Conservation (phyloP, 2,329 filamentous ascomycete species). For the Sordariomycetes sp. region DNA sequence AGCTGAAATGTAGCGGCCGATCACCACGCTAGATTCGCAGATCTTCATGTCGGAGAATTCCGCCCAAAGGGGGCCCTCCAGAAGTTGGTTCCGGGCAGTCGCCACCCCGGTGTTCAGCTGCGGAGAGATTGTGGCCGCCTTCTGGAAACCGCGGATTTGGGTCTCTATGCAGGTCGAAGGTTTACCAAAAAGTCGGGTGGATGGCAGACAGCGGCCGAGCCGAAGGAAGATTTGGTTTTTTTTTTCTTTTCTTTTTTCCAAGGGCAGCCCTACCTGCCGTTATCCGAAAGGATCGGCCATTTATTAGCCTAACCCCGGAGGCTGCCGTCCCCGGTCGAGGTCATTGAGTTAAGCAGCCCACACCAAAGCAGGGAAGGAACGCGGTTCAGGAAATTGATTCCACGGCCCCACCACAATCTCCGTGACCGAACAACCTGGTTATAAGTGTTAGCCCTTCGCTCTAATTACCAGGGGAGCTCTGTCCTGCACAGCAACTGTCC, state of each 20-base stretch:
- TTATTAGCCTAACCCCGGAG: background rate
- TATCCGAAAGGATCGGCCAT: background rate
- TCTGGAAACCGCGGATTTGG: background rate
- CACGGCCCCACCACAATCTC: background rate
- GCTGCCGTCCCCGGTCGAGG: background rate
- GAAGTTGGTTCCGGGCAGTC: background rate
- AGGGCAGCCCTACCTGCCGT: background rate
- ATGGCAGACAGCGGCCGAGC: background rate
- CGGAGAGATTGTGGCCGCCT: background rate
- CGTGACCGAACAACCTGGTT: background rate
- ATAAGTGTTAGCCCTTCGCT: background rate
- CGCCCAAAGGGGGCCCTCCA: background rate
- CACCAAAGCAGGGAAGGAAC: background rate
- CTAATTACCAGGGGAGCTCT: background rate
- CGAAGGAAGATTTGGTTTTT: background rate
- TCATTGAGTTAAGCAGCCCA: background rate
- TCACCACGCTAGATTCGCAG: background rate
- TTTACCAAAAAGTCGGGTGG: background rate
- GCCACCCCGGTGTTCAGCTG: background rate
- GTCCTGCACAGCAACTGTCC: background rate
- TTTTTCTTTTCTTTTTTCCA: background rate
- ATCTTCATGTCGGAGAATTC: background rate
- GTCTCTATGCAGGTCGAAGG: background rate
- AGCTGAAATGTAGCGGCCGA: background rate
- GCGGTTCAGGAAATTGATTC: background rate